Evolutionary conservation across 1,284 basidiomycete genomes (phyloP).

Genomic region (Melampsora americana): DNA sequence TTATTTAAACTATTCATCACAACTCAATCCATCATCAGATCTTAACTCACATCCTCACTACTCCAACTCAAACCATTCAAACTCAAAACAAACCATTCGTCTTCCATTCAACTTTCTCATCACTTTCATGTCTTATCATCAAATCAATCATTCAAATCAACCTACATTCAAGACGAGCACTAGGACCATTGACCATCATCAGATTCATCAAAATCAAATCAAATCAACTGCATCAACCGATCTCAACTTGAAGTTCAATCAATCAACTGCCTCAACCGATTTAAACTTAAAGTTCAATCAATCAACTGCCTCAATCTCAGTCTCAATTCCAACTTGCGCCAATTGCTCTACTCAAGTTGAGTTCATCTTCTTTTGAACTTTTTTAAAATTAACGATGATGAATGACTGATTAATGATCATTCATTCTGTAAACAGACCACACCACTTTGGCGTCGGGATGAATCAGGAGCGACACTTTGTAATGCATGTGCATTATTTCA

Average conservation of each 20-base stretch:
- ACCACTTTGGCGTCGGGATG: conserved; percentile 52
- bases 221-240: neutral
- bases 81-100: too few species aligned
- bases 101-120: too few species aligned
- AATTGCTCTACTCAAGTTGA: conserved; percentile 3
- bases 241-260: too few species aligned
- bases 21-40: too few species aligned
- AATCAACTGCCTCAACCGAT: neutral
- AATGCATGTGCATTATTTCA: conserved; percentile 54
- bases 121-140: neutral
- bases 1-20: too few species aligned
- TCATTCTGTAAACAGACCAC: conserved; percentile 45
- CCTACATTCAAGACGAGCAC: neutral
- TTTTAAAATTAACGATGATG: neutral
- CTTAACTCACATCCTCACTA: too few species aligned
- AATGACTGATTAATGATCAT: neutral
- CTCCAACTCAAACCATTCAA: too few species aligned
- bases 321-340: neutral
- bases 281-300: too few species aligned
- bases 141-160: neutral
- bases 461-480: conserved; percentile 51
- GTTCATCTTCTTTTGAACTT: neutral
- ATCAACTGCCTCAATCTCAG: neutral
- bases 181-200: neutral
- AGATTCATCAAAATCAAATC: neutral